Evolutionary conservation across 805 yeast species (phyloP), one percentile per base, ranked within the genome.

Genomic region (Yarrowia sp.): DNA sequence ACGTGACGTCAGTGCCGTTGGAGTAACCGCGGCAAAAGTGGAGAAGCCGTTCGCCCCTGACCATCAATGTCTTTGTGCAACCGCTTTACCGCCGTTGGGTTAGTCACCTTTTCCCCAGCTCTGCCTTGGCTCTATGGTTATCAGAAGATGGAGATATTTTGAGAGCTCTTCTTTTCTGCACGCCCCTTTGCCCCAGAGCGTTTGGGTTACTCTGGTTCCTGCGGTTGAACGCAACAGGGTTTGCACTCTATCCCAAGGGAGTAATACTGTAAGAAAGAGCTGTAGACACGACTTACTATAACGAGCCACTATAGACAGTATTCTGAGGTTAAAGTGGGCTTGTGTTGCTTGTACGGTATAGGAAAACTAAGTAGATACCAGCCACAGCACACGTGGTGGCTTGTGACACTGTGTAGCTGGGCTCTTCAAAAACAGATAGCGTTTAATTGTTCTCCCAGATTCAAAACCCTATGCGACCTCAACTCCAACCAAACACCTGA

Each of bases 391-490:
- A 5, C 32, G 32, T 26, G 19, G 32, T 26, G 32, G 32, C 32
- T 26, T 26, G 32, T 26, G 7, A 26, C 7, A 3, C 32, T 26
- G 32, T 26, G 7, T 26, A 26, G 32, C 32, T 26, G 32, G 32
- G 32, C 32, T 2, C 32, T 2, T 26, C 32, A 3, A 26, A 26
- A 26, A 26, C 41, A 50, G 59, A 53, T 53, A 40, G 35, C 45
- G 45, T 53, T 53, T 40, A 40, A 53, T 53, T 53, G 58, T 53
- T 53, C 58, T 53, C 58, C 58, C 14, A n/a, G 41, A 50, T 36
- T n/a, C 26, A 38, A 53, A 53, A 53, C 45, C 32, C 36, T 53
- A 53, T 38, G n/a, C 16, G 12, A 10, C 3, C 15, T 5, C 15
- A 16, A 3, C 56, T 19, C 40, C 40, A 15, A 12, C 38, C 7